Conservation (phyloP, 345 rosid genomes). For the Murraya koenigii region DNA sequence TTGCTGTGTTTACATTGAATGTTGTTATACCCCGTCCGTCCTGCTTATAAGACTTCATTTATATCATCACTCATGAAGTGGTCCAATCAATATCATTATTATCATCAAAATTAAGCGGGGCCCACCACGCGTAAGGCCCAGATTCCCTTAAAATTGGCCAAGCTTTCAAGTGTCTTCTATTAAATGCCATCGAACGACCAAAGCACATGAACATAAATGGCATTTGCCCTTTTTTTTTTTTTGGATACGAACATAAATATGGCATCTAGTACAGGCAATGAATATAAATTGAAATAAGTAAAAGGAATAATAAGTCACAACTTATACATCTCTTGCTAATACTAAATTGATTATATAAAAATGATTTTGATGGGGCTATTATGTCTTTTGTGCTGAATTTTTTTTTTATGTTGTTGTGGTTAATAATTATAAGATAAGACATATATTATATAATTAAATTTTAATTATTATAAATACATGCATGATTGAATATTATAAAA, state of each 20-base stretch:
- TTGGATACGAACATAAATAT: not conserved
- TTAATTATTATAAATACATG: no score
- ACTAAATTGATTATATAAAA: no score
- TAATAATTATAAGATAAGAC: no score
- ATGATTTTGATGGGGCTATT: no score
- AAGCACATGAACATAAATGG: not conserved
- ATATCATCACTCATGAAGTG: not conserved
- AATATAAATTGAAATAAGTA: not conserved
- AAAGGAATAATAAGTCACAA: no score
- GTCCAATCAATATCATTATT: not conserved
- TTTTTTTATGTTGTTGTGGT: no score
- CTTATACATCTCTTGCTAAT: no score
- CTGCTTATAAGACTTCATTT: not conserved
- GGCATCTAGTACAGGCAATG: not conserved
- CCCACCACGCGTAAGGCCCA: conserved; percentile 6
- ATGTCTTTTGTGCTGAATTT: no score
- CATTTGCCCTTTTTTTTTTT: no score
- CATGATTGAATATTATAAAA: no score
- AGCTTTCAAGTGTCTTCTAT: not conserved
- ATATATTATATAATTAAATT: no score
- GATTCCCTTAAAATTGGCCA: not conserved
- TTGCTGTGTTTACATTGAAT: no score
- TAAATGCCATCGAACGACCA: not conserved
- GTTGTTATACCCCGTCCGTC: rapidly evolving
- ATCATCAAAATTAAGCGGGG: not conserved